These are phyloP conservation scores for Phaffomyces thermotolerans DNA, from an alignment of 805 yeast species.

Conservation along the genomic window DNA sequence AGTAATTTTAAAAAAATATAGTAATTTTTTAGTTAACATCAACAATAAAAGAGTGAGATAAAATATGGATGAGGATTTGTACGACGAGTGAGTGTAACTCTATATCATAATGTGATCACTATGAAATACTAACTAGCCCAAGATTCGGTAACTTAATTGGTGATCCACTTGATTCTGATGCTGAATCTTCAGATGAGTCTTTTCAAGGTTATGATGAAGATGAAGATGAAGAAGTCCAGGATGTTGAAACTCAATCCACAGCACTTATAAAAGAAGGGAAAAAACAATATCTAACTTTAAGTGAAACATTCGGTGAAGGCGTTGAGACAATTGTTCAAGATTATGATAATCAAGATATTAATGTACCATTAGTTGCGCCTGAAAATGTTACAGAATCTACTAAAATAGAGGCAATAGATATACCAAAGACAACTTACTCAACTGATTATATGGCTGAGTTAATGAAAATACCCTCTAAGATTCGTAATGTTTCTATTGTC, in stretches of 20 bases:
- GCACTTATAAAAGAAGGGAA: slow-evolving; percentile 41
- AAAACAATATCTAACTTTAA: slow-evolving; percentile 33
- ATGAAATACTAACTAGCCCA: background rate
- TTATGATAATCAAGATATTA: slow-evolving; percentile 41
- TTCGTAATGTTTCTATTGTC: slow-evolving; percentile 68
- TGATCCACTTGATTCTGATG: slow-evolving; percentile 41
- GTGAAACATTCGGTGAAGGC: slow-evolving; percentile 47
- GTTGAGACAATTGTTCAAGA: slow-evolving; percentile 61
- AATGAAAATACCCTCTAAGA: slow-evolving; percentile 49
- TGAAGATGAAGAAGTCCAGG: slow-evolving; percentile 16
- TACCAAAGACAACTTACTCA: slow-evolving; percentile 58
- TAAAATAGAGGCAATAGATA: slow-evolving; percentile 40
- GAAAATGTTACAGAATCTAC: slow-evolving; percentile 30
- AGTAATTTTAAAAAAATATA: background rate
- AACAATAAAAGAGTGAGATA: background rate
- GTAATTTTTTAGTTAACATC: background rate
- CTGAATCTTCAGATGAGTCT: slow-evolving; percentile 26
- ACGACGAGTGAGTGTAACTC: slow-evolving; percentile 58
- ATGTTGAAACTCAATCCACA: slow-evolving; percentile 13
- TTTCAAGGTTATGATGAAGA: slow-evolving; percentile 21
- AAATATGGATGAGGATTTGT: slow-evolving; percentile 55
- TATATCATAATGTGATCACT: background rate
- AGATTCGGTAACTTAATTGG: slow-evolving; percentile 63
- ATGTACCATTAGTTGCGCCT: slow-evolving; percentile 64
- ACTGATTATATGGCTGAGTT: slow-evolving; percentile 52